Evolutionary conservation across 345 rosid genomes (phyloP).

Genomic region (Eucalyptus curtisii): DNA sequence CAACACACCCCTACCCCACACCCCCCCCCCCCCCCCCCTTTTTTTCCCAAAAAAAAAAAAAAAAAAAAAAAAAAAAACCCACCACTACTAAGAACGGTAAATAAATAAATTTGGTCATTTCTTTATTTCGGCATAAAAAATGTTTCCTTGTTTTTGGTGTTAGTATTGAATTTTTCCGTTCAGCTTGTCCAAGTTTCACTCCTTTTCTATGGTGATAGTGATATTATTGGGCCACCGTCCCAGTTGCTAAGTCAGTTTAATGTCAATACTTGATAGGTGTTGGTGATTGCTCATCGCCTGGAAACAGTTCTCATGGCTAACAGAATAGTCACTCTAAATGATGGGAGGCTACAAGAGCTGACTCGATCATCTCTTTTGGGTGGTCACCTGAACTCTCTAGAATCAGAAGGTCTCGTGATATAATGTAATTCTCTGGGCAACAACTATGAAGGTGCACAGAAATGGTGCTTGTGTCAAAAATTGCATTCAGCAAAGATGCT

Average conservation of each 20-base stretch:
- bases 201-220: background rate
- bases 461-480: background rate
- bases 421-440: background rate
- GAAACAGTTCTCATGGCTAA: conserved; percentile 84
- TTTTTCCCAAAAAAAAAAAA: too few relatives aligned
- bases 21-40: too few relatives aligned
- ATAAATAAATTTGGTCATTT: background rate
- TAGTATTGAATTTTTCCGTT: background rate
- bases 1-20: too few relatives aligned
- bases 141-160: background rate
- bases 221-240: background rate
- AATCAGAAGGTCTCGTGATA: background rate
- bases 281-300: conserved; percentile 84
- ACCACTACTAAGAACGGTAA: background rate
- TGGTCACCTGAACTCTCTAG: background rate
- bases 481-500: background rate
- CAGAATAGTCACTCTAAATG: conserved; percentile 47
- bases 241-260: background rate
- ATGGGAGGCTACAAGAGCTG: conserved; percentile 67
- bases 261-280: conserved; percentile 26
- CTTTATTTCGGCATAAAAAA: background rate
- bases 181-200: background rate
- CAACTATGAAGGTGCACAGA: background rate
- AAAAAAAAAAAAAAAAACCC: too few relatives aligned
- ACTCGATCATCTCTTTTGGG: conserved; percentile 32